These are phyloP conservation scores for Microdochium bolleyi DNA, from an alignment of 2,329 filamentous ascomycete genomes.

Conservation along the genomic window DNA sequence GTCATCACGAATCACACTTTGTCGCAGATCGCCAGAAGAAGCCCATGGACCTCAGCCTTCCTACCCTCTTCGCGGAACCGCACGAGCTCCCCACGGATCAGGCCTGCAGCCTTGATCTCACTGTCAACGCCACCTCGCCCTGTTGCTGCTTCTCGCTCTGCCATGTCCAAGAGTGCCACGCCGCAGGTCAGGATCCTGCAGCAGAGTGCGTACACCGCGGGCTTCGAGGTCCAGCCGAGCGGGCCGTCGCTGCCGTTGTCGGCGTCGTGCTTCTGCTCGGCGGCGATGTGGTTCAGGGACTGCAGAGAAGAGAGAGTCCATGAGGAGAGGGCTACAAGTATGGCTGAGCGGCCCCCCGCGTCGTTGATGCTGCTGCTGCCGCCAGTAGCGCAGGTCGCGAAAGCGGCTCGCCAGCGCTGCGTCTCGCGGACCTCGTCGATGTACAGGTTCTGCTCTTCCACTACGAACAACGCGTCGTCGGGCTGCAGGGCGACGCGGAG, in stretches of 20 bases:
- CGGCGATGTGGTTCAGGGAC: constrained; percentile 25
- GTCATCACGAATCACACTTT: too few relatives aligned
- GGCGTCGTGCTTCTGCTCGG: neutral
- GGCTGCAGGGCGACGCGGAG: constrained; percentile 38
- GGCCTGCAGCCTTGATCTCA: neutral
- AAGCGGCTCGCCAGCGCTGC: constrained; percentile 54
- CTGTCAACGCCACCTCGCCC: neutral
- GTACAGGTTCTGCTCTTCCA: constrained; percentile 94
- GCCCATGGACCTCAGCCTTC: constrained; percentile 12
- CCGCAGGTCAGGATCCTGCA: constrained; percentile 34
- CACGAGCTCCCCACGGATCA: constrained; percentile 9
- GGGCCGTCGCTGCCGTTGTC: constrained; percentile 19
- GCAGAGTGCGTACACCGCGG: constrained; percentile 58
- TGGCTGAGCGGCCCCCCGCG: too few relatives aligned
- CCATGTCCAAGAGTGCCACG: constrained; percentile 18
- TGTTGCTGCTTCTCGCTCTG: neutral
- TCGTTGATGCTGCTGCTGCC: too few relatives aligned
- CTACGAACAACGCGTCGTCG: constrained; percentile 68
- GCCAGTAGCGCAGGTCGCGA: constrained; percentile 17
- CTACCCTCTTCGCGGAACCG: constrained; percentile 13
- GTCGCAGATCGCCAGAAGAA: constrained; percentile 15
- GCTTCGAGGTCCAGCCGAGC: constrained; percentile 64
- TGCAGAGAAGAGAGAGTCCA: constrained; percentile 47
- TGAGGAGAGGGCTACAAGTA: constrained; percentile 16
- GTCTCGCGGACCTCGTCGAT: constrained; percentile 74